A percentile compares a stretch with the other conserved stretches of the same genome.
Evolutionary conservation across 108 stramenopile genomes (phyloP).

Genomic region (Cyclotella atomus): DNA sequence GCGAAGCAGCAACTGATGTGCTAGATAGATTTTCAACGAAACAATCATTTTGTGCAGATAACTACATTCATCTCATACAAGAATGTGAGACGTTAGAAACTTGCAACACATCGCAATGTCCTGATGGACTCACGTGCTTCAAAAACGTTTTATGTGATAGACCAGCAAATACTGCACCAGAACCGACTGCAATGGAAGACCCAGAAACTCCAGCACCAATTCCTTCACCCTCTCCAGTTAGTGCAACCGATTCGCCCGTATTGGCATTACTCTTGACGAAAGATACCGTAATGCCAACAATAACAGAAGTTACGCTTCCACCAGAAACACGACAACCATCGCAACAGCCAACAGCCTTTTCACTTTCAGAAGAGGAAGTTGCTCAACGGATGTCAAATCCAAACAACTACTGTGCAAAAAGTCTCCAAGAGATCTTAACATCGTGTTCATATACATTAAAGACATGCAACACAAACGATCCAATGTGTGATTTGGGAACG

Average conservation of each 20-base stretch:
- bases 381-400: slow-evolving; percentile 29
- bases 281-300: not conserved
- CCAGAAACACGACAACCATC: slow-evolving; percentile 14
- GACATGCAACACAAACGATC: slow-evolving; percentile 34
- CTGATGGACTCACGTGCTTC: slow-evolving; percentile 26
- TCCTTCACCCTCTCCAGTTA: not conserved
- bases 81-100: slow-evolving; percentile 18
- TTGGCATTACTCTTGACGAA: too few species aligned
- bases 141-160: slow-evolving; percentile 10
- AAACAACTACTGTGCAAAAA: slow-evolving; percentile 40
- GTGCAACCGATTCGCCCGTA: slow-evolving; percentile 1
- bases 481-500: slow-evolving; percentile 33
- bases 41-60: slow-evolving; percentile 30
- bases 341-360: slow-evolving; percentile 14
- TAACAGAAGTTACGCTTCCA: not conserved
- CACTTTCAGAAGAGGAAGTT: slow-evolving; percentile 30
- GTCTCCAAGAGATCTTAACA: slow-evolving; percentile 18
- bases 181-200: not conserved
- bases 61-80: slow-evolving; percentile 22
- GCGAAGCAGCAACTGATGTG: not conserved
- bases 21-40: not conserved
- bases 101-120: slow-evolving; percentile 19
- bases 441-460: slow-evolving; percentile 39
- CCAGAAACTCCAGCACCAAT: slow-evolving; percentile 7
- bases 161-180: not conserved